Evolutionary conservation across 768 basidiomycete species (phyloP), one percentile per base, ranked within the genome.

Genomic region (Russula olivacea): DNA sequence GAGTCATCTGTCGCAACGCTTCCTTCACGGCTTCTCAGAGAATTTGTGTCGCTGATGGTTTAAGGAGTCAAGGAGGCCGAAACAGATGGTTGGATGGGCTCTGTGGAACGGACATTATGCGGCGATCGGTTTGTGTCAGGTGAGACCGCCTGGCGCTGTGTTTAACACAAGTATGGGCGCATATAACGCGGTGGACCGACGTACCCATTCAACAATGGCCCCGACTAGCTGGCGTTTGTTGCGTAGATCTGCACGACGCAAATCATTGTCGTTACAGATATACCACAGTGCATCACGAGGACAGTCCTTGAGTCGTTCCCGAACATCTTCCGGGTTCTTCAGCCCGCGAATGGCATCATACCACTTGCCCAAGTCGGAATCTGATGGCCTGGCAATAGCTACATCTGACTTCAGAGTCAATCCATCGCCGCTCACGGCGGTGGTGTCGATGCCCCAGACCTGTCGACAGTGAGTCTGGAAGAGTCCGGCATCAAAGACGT

Each of bases 381-480:
- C 21, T 0, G 41, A n/a, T 1, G 64, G 64, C 7, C 64, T 48
- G 0, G 38, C 1, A 40, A 4, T 1, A 6, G 38, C 11, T 15
- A 40, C 17, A 10, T 15, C 47, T 25, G 47, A 48, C 4, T 15
- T 23, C 14, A 9, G 12, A 17, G 38, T 40, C 38, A 40, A 40
- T 2, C 70, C 69, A 40, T 72, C 71, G 3, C 73, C 70, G 10
- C 71, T 68, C 7, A 32, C 32, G 21, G 43, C 14, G 0, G 64
- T 55, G 2, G 63, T 48, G 28, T 72, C 64, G 30, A 75, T 72
- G 9, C 68, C 63, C 60, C 72, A 74, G 0, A 72, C 60, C 0
- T 48, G 23, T 15, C 23, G 5, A 25, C 47, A 48, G 23, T 48
- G 47, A 48, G 11, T 48, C 47, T 48, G 47, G 47, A 48, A 15